These are phyloP conservation scores for Sphaerobolus stellatus DNA, from an alignment of 1,284 basidiomycete species.

Conservation along the genomic window DNA sequence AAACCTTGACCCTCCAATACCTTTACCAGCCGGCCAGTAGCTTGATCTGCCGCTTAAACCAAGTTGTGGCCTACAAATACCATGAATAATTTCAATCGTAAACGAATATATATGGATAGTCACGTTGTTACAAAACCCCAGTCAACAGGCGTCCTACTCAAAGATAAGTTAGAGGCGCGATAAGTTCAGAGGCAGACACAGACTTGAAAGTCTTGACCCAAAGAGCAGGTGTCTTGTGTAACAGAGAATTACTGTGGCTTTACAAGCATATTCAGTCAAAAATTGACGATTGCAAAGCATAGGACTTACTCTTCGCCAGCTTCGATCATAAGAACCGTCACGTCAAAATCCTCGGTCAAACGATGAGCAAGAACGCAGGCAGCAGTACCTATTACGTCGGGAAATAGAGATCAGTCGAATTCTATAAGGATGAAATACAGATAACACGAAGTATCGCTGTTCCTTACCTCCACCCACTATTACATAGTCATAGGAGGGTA, in stretches of 20 bases:
- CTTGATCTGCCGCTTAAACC: neutral
- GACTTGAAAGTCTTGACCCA: constrained; percentile 12
- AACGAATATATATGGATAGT: no score
- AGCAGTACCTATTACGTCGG: constrained; percentile 25
- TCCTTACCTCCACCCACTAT: constrained; percentile 3
- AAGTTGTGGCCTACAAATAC: neutral
- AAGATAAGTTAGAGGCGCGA: constrained; percentile 4
- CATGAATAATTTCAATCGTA: neutral
- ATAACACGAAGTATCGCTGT: neutral
- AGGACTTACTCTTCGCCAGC: constrained; percentile 17
- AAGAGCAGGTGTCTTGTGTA: constrained; percentile 7
- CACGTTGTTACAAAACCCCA: constrained; percentile 14
- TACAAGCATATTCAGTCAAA: neutral
- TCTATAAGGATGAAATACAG: neutral
- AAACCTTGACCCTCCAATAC: constrained; percentile 1
- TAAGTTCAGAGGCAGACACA: neutral
- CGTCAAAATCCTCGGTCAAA: constrained; percentile 36
- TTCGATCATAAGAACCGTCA: constrained; percentile 24
- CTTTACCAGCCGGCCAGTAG: constrained; percentile 12
- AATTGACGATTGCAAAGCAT: neutral
- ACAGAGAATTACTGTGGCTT: constrained; percentile 9
- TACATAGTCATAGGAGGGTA: constrained; percentile 1
- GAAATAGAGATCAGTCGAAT: neutral
- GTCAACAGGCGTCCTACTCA: constrained; percentile 12
- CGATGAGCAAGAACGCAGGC: constrained; percentile 43